Evolutionary conservation across 2,329 filamentous ascomycete species (phyloP).

Genomic region (Rhinocladiella mackenziei): DNA sequence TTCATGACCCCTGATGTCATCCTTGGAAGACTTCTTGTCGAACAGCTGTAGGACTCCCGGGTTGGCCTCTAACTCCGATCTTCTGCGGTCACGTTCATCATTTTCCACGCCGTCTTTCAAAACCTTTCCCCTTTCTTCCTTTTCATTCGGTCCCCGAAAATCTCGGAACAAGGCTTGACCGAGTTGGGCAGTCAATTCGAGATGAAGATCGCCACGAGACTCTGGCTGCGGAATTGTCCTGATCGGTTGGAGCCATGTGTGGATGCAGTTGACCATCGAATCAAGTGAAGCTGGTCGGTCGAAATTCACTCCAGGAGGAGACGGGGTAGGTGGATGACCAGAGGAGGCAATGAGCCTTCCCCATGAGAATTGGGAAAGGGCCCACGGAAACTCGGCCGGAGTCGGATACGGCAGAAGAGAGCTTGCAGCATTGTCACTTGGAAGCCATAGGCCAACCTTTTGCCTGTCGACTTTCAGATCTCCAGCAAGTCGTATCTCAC

Average conservation of each 20-base stretch:
- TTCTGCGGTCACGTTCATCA: no score
- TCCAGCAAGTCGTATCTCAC: conserved; percentile 16
- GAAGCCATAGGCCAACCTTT: conserved; percentile 7
- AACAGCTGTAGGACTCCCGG: no score
- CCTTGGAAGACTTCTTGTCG: background rate
- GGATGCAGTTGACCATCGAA: conserved; percentile 3
- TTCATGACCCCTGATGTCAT: no score
- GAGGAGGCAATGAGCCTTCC: conserved; percentile 7
- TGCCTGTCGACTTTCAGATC: background rate
- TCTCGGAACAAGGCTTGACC: conserved; percentile 15
- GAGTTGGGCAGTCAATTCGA: conserved; percentile 12
- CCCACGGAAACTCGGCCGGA: conserved; percentile 11
- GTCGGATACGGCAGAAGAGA: conserved; percentile 10
- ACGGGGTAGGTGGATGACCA: background rate
- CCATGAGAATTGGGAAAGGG: conserved; percentile 8
- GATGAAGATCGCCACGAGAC: conserved; percentile 7
- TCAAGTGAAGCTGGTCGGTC: background rate
- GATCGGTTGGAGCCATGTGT: background rate
- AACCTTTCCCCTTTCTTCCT: background rate
- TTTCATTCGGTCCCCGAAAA: background rate
- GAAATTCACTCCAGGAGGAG: background rate
- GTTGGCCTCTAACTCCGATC: no score
- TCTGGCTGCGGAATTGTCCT: background rate
- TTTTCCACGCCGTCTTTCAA: background rate
- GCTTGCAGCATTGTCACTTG: background rate